These are phyloP conservation scores for Geranomyces variabilis DNA, from an alignment of 192 early-diverging fungal genomes.

Conservation along the genomic window DNA sequence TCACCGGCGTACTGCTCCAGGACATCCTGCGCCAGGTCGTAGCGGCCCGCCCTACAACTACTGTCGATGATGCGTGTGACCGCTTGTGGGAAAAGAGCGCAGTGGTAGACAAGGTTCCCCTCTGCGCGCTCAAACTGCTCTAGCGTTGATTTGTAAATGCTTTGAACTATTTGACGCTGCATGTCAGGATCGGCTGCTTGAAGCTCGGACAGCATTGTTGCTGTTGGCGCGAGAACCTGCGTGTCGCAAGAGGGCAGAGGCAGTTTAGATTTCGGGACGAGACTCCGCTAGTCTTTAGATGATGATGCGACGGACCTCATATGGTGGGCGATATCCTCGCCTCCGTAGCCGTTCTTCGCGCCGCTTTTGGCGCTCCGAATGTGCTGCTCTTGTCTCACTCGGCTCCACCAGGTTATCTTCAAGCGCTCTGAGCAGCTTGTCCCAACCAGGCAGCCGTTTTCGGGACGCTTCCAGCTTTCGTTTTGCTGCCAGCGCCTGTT, in stretches of 20 bases:
- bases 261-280: neutral
- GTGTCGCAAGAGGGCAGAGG: neutral
- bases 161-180: neutral
- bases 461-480: neutral
- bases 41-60: neutral
- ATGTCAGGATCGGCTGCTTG: neutral
- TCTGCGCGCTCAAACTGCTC: constrained; percentile 1
- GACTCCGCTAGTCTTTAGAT: neutral
- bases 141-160: neutral
- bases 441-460: constrained; percentile 25
- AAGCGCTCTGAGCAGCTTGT: constrained; percentile 5
- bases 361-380: constrained; percentile 6
- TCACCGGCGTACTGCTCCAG: constrained; percentile 13
- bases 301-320: constrained; percentile 14
- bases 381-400: neutral
- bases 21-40: constrained; percentile 16
- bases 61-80: constrained; percentile 1
- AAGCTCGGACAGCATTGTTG: neutral
- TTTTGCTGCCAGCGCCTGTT: neutral
- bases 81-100: constrained; percentile 10
- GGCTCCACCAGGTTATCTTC: neutral
- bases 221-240: neutral
- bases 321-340: constrained; percentile 7
- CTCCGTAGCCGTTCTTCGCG: neutral
- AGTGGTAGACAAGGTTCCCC: neutral